phyloP scores from a whole-genome alignment of 257 asterid species.

The Nicotiana knightiana region DNA sequence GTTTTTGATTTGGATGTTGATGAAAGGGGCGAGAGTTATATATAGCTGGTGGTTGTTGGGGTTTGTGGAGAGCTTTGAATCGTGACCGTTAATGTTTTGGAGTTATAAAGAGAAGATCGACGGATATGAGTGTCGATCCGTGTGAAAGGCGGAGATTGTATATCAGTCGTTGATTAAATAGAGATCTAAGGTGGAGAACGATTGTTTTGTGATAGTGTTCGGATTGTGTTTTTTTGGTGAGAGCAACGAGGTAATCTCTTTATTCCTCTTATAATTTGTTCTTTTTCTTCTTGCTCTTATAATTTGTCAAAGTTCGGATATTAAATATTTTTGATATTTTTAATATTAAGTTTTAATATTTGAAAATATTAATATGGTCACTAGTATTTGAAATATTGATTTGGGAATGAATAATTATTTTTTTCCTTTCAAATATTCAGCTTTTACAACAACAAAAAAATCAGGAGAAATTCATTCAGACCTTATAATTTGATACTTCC shows the following conservation, averaged over 20 bases:
- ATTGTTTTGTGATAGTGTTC: background rate
- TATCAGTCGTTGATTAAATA: background rate
- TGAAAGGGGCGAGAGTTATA: background rate
- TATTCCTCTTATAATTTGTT: no score
- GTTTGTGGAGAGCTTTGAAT: background rate
- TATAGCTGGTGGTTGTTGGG: background rate
- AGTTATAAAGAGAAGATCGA: background rate
- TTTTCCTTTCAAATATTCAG: no score
- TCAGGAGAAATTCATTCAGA: no score
- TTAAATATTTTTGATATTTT: no score
- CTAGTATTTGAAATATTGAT: no score
- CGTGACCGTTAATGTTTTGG: background rate
- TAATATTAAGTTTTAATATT: no score
- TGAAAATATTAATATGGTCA: no score
- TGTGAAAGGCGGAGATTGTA: background rate
- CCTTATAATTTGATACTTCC: no score
- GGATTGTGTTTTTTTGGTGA: background rate
- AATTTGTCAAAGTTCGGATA: no score
- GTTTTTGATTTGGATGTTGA: background rate
- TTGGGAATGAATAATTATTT: no score
- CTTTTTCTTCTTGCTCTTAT: no score
- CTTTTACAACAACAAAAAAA: no score
- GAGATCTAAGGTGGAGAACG: background rate
- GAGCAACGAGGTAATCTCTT: background rate
- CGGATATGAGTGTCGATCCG: background rate